Percentiles rank a stretch among this genome's conserved stretches.
Evolutionary conservation across 1,284 basidiomycete genomes (phyloP).

Genomic region (Agroathelia rolfsii): DNA sequence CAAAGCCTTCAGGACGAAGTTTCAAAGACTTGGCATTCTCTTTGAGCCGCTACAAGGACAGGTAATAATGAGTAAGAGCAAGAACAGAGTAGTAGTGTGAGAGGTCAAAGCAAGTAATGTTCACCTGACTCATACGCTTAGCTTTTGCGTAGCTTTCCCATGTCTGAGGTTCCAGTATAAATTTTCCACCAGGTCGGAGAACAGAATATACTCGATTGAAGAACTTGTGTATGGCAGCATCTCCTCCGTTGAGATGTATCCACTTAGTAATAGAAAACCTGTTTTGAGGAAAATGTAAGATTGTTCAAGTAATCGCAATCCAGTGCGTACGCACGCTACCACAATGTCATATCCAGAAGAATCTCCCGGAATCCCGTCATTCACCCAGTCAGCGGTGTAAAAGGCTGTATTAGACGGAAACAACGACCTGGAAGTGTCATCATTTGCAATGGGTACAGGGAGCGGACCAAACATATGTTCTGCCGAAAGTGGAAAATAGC

Average conservation of each 20-base stretch:
- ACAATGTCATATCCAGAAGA: constrained; percentile 59
- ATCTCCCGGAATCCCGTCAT: constrained; percentile 45
- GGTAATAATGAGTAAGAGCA: constrained; percentile 4
- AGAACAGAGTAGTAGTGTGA: constrained; percentile 2
- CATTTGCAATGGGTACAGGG: constrained; percentile 60
- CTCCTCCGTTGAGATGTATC: constrained; percentile 74
- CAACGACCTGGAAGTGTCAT: constrained; percentile 6
- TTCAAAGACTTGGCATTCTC: constrained; percentile 44
- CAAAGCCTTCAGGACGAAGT: constrained; percentile 55
- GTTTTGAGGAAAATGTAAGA: constrained; percentile 1
- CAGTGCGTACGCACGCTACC: constrained; percentile 62
- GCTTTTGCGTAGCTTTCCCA: constrained; percentile 76
- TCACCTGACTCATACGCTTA: constrained; percentile 53
- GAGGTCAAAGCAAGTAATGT: constrained; percentile 1
- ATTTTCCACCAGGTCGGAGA: constrained; percentile 46
- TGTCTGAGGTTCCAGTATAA: constrained; percentile 69
- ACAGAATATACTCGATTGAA: constrained; percentile 51
- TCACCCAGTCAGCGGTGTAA: constrained; percentile 59
- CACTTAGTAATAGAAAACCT: constrained; percentile 81
- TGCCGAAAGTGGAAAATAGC: constrained; percentile 67
- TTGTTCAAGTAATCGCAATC: too few species aligned
- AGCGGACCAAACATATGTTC: constrained; percentile 65
- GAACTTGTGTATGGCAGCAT: constrained; percentile 53
- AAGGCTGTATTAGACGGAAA: constrained; percentile 76
- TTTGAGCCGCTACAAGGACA: constrained; percentile 34